Evolutionary conservation across 805 yeast genomes (phyloP).

Genomic region (Ogataea minuta): DNA sequence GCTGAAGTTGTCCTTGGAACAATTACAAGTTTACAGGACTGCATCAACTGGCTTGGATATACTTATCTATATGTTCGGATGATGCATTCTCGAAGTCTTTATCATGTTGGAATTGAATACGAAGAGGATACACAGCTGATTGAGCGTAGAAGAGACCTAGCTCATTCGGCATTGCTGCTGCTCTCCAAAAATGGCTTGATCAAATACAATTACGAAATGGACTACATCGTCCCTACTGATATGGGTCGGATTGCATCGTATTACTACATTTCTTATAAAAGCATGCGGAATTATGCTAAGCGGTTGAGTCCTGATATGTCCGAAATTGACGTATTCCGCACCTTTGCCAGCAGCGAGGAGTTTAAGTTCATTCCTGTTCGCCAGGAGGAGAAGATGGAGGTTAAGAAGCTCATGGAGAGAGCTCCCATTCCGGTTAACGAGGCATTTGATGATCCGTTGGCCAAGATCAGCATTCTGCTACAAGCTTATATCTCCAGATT

Average conservation of each 20-base stretch:
- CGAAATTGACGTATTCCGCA: constrained; percentile 70
- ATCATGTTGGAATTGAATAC: constrained; percentile 70
- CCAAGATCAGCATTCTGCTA: constrained; percentile 75
- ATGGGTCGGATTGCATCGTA: constrained; percentile 83
- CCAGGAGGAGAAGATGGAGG: constrained; percentile 78
- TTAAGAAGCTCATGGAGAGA: constrained; percentile 61
- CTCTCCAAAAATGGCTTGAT: constrained; percentile 59
- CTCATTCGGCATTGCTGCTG: constrained; percentile 69
- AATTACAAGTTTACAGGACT: constrained; percentile 58
- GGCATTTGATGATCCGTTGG: constrained; percentile 60
- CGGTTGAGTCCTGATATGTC: constrained; percentile 63
- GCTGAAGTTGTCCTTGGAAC: constrained; percentile 84
- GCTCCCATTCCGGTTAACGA: constrained; percentile 90
- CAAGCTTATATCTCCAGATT: constrained; percentile 86
- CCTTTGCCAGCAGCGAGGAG: constrained; percentile 82
- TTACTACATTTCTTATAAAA: constrained; percentile 74
- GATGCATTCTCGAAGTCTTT: constrained; percentile 67
- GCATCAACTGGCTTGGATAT: constrained; percentile 74
- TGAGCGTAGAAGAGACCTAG: constrained; percentile 61
- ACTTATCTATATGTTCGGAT: constrained; percentile 80
- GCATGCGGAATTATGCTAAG: constrained; percentile 65
- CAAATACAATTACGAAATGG: constrained; percentile 51
- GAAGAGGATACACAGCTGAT: constrained; percentile 47
- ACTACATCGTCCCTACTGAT: constrained; percentile 56
- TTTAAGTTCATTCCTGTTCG: constrained; percentile 81